phyloP scores from a whole-genome alignment of 495 filamentous ascomycete genomes.

The Penicillium cinerascens region DNA sequence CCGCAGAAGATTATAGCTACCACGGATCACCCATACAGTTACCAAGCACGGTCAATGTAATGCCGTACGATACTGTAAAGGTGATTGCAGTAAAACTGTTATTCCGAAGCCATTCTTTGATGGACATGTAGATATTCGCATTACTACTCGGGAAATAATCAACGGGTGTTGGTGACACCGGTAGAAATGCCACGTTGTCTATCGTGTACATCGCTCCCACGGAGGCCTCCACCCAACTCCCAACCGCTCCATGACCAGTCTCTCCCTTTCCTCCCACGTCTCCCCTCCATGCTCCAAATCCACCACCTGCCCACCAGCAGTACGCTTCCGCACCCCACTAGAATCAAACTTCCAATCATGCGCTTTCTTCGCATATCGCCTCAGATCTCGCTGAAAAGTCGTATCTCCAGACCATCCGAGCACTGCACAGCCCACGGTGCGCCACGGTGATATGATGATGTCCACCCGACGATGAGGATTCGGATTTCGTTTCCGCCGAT shows the following conservation, averaged over 20 bases:
- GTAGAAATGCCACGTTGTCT: not conserved
- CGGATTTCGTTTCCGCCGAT: conserved; percentile 38
- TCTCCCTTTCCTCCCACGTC: conserved; percentile 71
- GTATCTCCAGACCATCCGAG: conserved; percentile 85
- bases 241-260: conserved; percentile 73
- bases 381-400: conserved; percentile 85
- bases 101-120: too few species aligned
- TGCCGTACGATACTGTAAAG: too few species aligned
- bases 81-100: too few species aligned
- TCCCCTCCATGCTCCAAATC: conserved; percentile 55
- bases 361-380: conserved; percentile 71
- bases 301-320: conserved; percentile 60
- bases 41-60: too few species aligned
- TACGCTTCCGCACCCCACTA: conserved; percentile 71
- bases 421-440: conserved; percentile 81
- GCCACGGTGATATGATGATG: conserved; percentile 89
- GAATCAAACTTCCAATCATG: conserved; percentile 84
- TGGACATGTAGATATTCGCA: too few species aligned
- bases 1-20: too few species aligned
- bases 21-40: too few species aligned
- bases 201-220: conserved; percentile 73
- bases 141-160: too few species aligned
- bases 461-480: conserved; percentile 85
- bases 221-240: conserved; percentile 71
- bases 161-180: too few species aligned